These are phyloP conservation scores for Euphorbia peplus DNA, from an alignment of 345 rosid genomes.

Conservation along the genomic window DNA sequence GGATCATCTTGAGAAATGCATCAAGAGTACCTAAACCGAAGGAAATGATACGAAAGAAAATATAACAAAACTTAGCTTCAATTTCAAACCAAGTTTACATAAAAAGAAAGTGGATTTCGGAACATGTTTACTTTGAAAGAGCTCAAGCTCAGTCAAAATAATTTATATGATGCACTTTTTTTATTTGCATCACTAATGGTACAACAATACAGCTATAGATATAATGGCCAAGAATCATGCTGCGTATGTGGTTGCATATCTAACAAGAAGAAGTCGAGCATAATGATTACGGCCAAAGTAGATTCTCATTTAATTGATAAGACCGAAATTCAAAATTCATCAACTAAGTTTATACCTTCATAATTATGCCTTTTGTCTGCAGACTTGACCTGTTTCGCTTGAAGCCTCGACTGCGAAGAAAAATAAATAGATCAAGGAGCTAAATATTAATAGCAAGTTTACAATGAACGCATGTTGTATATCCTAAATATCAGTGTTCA, in stretches of 20 bases:
- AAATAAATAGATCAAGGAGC: slow-evolving; percentile 5
- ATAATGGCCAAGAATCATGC: not conserved
- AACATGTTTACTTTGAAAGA: no score
- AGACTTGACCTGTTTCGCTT: slow-evolving; percentile 72
- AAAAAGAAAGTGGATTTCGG: no score
- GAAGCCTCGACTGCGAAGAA: slow-evolving; percentile 68
- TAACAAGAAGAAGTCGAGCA: slow-evolving; percentile 1
- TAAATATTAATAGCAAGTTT: not conserved
- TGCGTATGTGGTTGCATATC: not conserved
- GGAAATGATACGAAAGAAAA: not conserved
- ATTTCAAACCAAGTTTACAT: not conserved
- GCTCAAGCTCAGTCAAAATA: no score
- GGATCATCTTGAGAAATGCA: slow-evolving; percentile 85
- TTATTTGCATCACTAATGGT: not conserved
- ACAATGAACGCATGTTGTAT: not conserved
- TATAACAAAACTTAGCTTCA: not conserved
- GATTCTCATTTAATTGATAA: not conserved
- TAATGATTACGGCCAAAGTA: not conserved
- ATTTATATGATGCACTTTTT: not conserved
- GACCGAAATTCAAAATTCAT: not conserved
- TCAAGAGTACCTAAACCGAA: slow-evolving; percentile 60
- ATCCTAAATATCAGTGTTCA: not conserved
- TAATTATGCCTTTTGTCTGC: slow-evolving; percentile 79
- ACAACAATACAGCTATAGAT: not conserved
- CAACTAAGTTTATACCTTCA: slow-evolving; percentile 46